Percentiles rank a stretch among this genome's conserved stretches.
Conservation (phyloP, 352 stramenopile genomes). For the Globisporangium lucens region DNA sequence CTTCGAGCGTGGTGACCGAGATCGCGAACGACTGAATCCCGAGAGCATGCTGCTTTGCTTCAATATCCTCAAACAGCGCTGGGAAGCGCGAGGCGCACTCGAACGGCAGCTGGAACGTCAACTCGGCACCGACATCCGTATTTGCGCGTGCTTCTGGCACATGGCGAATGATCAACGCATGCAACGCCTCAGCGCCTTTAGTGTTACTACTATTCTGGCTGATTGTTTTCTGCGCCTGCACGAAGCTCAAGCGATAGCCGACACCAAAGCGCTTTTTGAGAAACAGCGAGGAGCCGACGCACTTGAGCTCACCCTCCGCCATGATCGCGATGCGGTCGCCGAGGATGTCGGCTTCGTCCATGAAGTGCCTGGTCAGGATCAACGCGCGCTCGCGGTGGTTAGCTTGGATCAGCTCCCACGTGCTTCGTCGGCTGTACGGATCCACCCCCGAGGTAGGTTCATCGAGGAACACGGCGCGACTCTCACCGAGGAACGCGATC, state of each 20-base stretch:
- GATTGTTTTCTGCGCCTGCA: conserved; percentile 15
- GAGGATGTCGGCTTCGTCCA: conserved; percentile 92
- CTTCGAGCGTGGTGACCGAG: conserved; percentile 84
- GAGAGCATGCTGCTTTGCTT: conserved; percentile 32
- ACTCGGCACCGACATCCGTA: conserved; percentile 71
- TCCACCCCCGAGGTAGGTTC: conserved; percentile 94
- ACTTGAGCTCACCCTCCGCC: conserved; percentile 62
- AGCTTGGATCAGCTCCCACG: conserved; percentile 85
- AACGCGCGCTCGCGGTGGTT: conserved; percentile 59
- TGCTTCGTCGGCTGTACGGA: conserved; percentile 84
- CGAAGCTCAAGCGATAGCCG: conserved; percentile 70
- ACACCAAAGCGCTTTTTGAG: conserved; percentile 81
- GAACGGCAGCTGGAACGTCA: conserved; percentile 76
- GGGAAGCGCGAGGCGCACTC: conserved; percentile 55
- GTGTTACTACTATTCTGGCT: not conserved
- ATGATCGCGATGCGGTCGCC: conserved; percentile 90
- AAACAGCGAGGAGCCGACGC: conserved; percentile 65
- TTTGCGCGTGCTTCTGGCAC: conserved; percentile 36
- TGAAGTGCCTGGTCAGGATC: conserved; percentile 91
- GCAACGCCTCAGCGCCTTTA: conserved; percentile 1
- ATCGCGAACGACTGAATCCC: conserved; percentile 64
- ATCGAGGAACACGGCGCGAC: conserved; percentile 72
- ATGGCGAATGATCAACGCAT: conserved; percentile 29
- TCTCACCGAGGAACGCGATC: conserved; percentile 75
- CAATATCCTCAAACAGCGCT: conserved; percentile 69